Conservation (phyloP, 73 alveolate species). For the Tetrahymena elliotti region DNA sequence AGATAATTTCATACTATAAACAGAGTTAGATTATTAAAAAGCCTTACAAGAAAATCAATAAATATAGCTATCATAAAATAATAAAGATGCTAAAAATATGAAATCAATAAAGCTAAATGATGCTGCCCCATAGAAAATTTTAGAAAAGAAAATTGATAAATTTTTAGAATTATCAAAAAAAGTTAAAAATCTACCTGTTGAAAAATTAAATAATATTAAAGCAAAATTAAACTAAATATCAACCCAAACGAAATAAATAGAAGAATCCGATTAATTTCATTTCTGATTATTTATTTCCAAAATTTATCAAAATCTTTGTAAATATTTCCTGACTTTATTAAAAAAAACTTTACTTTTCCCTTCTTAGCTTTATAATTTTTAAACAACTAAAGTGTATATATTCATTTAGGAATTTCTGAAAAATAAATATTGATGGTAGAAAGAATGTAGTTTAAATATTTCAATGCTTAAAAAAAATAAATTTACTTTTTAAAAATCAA, state of each 20-base stretch:
- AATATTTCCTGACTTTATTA: too few relatives aligned
- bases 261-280: background rate
- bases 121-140: background rate
- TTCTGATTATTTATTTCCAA: background rate
- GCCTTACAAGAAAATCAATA: background rate
- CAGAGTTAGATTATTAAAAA: background rate
- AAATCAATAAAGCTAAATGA: background rate
- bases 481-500: too few relatives aligned
- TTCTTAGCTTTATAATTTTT: too few relatives aligned
- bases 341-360: too few relatives aligned
- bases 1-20: background rate
- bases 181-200: background rate
- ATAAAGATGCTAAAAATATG: background rate
- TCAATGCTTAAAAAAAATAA: background rate
- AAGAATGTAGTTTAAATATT: background rate
- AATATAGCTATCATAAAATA: background rate
- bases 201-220: background rate
- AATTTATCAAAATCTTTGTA: too few relatives aligned
- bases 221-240: background rate
- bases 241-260: background rate
- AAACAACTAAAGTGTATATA: too few relatives aligned
- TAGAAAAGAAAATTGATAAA: background rate
- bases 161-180: background rate
- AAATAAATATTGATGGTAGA: too few relatives aligned
- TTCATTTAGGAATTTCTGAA: too few relatives aligned